Evolutionary conservation across 2,329 filamentous ascomycete species (phyloP).

Genomic region (Mycosphaerella sp.): DNA sequence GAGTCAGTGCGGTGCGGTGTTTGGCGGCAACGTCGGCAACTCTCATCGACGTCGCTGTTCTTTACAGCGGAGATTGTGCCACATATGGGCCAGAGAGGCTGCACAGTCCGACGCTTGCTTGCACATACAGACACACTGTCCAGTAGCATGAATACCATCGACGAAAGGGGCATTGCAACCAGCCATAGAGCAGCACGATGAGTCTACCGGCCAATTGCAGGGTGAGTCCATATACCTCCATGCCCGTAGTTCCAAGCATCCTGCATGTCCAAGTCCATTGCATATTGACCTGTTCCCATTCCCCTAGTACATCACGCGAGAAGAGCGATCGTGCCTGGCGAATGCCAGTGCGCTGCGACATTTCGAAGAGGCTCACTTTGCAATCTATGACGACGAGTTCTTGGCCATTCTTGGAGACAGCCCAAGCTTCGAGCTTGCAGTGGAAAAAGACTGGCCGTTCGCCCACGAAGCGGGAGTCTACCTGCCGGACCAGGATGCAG

Average conservation of each 20-base stretch:
- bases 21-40: conserved; percentile 4
- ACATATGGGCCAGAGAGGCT: background rate
- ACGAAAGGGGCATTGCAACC: background rate
- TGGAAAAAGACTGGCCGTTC: conserved; percentile 28
- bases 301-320: conserved; percentile 13
- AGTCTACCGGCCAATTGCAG: conserved; percentile 16
- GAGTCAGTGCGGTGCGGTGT: conserved; percentile 1
- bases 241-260: too few relatives aligned
- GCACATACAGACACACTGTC: too few relatives aligned
- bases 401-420: conserved; percentile 23
- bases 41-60: background rate
- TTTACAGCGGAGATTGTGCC: background rate
- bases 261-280: too few relatives aligned
- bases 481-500: conserved; percentile 32
- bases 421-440: conserved; percentile 20
- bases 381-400: conserved; percentile 28
- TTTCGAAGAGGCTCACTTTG: conserved; percentile 22
- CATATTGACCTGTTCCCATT: background rate
- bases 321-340: conserved; percentile 10
- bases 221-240: conserved; percentile 9
- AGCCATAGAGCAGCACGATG: background rate
- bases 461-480: conserved; percentile 39
- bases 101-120: too few relatives aligned
- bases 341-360: conserved; percentile 13
- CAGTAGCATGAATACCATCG: too few relatives aligned